Percentiles rank a stretch among this genome's conserved stretches.
phyloP scores from a whole-genome alignment of 371 early-diverging fungal species.

The Batrachochytrium dendrobatidis region DNA sequence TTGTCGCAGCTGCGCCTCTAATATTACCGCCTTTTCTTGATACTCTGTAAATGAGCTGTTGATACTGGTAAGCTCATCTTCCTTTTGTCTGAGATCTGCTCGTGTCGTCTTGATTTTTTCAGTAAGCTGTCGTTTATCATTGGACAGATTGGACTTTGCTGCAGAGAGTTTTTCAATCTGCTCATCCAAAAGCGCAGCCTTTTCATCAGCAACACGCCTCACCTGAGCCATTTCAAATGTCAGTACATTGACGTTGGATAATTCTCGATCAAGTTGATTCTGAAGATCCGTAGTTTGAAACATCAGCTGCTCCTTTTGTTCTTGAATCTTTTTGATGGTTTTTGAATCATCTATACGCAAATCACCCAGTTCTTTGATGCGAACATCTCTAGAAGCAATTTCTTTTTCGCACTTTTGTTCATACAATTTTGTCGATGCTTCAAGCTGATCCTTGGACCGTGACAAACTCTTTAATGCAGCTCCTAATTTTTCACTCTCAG shows the following conservation, averaged over 20 bases:
- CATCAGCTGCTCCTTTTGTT: conserved; percentile 42
- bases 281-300: conserved; percentile 46
- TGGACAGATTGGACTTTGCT: conserved; percentile 29
- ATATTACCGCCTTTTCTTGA: conserved; percentile 14
- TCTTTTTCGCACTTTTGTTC: conserved; percentile 35
- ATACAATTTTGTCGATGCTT: conserved; percentile 21
- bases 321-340: conserved; percentile 24
- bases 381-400: conserved; percentile 20
- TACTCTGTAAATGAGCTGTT: conserved; percentile 14
- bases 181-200: conserved; percentile 23
- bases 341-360: conserved; percentile 26
- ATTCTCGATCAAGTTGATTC: conserved; percentile 35
- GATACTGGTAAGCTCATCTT: conserved; percentile 25
- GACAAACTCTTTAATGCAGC: conserved; percentile 29
- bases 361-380: conserved; percentile 27
- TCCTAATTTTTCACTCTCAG: conserved; percentile 32
- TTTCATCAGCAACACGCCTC: conserved; percentile 32
- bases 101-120: conserved; percentile 33
- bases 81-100: conserved; percentile 22
- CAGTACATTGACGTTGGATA: conserved; percentile 28
- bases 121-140: conserved; percentile 37
- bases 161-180: conserved; percentile 33
- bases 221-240: conserved; percentile 34
- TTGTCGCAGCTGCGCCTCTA: conserved; percentile 15
- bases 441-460: conserved; percentile 33